Base-by-base conservation (phyloP, 169 alveolate genomes). In the Eimeria brunetti region DNA sequence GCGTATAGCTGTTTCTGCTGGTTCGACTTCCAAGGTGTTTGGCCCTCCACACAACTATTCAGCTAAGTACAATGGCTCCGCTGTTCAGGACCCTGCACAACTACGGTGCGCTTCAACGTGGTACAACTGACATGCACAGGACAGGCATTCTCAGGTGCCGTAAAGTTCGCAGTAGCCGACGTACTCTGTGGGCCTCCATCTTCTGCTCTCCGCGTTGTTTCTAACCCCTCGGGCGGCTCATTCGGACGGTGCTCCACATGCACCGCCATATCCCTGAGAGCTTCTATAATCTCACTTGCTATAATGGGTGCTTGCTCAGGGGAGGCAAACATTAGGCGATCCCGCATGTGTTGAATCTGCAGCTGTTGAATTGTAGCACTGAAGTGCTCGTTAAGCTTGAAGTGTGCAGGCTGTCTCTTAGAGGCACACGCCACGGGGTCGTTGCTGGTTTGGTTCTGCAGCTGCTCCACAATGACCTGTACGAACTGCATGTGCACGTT, bases 401-500 rank as follows among this genome's bases (percentile, higher is more conserved):
- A 85, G 41, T 56, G 56, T 14, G 91, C 44, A 20, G 67, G 76
- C 91, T 58, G 80, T 53, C 58, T 44, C 60, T 56, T 81, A 5
- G 80, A 60, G 60, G 91, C 75, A 12, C 53, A 30, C 4, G 91
- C 24, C 53, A 30, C 49, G 20, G 84, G 53, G 27, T 22, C 86
- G 58, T 27, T 36, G 86, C 73, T 62, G 16, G 60, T 14, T 33
- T 81, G 93, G 38, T 71, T 58, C 67, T 80, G 88, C 71, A 92
- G 96, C 89, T 92, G 96, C 62, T 83, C 78, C 78, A 88, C 96
- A 64, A 92, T 92, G 6, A 92, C 73, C 89, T 92, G 96, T 8
- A 92, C 96, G 64, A 92, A 92, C 78, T 83, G 88, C 96, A 92
- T 92, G 69, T 92, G 96, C 27, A 92, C 88, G 67, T 67, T 58